Percentiles rank a stretch among this genome's conserved stretches.
Evolutionary conservation across 306 rosid species (phyloP).

Genomic region (Rosa chinensis): DNA sequence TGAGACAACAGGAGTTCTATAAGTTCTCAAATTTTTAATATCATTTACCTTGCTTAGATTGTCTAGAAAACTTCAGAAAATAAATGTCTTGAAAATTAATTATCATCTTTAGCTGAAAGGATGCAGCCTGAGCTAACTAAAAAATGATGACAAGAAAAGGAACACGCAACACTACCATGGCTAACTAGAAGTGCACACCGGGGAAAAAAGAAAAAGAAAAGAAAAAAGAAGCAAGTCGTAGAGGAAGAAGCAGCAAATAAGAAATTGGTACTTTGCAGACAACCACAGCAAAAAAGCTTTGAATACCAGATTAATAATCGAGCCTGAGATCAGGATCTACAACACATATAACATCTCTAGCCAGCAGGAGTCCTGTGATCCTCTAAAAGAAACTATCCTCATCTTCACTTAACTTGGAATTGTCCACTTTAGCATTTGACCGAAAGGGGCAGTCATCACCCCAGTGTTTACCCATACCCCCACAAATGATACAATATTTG

Average conservation of each 20-base stretch:
- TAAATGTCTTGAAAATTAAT: slow-evolving; percentile 45
- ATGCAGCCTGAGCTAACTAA: slow-evolving; percentile 26
- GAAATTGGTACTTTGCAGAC: neutral
- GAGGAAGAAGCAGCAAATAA: neutral
- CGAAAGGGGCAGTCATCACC: too few relatives aligned
- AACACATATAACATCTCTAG: too few relatives aligned
- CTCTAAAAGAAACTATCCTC: too few relatives aligned
- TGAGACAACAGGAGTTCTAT: slow-evolving; percentile 87
- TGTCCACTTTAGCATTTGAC: too few relatives aligned
- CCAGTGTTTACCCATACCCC: too few relatives aligned
- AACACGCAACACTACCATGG: neutral
- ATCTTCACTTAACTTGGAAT: too few relatives aligned
- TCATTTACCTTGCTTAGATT: slow-evolving; percentile 57
- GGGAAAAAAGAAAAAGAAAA: neutral
- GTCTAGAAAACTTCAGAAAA: slow-evolving; percentile 60
- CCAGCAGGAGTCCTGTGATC: too few relatives aligned
- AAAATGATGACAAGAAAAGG: slow-evolving; percentile 18
- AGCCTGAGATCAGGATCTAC: too few relatives aligned
- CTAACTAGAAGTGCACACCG: neutral
- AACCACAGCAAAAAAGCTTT: neutral
- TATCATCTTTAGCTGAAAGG: slow-evolving; percentile 55
- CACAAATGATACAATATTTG: too few relatives aligned
- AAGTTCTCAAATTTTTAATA: slow-evolving; percentile 51
- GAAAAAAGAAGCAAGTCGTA: neutral
- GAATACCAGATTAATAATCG: too few relatives aligned